Evolutionary conservation across 164 flowering plant genomes (phyloP).

Genomic region (Sedum album): DNA sequence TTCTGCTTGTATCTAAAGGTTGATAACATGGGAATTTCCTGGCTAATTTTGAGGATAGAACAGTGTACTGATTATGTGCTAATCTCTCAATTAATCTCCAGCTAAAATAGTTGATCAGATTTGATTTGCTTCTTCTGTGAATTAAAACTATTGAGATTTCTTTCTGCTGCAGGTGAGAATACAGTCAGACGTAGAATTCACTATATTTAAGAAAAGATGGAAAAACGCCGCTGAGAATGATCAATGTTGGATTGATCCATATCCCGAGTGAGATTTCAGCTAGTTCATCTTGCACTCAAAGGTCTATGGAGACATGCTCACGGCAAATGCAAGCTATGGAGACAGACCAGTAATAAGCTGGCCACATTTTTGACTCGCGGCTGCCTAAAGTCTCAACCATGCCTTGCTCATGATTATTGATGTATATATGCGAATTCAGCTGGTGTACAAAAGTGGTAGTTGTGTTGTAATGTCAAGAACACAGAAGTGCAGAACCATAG

Average conservation of each 20-base stretch:
- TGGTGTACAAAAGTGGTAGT: too few relatives aligned
- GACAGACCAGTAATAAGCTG: not conserved
- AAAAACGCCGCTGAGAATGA: conserved; percentile 30
- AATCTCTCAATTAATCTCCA: too few relatives aligned
- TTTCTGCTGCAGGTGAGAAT: conserved; percentile 41
- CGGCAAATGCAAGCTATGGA: not conserved
- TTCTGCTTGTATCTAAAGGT: not conserved
- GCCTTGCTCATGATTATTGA: too few relatives aligned
- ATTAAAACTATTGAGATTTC: not conserved
- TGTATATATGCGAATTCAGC: too few relatives aligned
- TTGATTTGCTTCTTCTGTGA: not conserved
- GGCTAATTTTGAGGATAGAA: not conserved
- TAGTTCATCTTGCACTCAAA: not conserved
- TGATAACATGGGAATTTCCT: not conserved
- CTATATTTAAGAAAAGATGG: conserved; percentile 40
- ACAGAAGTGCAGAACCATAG: not conserved
- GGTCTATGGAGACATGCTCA: not conserved
- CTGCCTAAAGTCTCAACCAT: too few relatives aligned
- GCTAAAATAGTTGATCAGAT: not conserved
- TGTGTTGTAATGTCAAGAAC: not conserved
- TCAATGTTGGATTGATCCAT: conserved; percentile 43
- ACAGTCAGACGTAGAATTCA: conserved; percentile 35
- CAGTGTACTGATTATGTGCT: conserved; percentile 10
- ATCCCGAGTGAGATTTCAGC: conserved; percentile 12
- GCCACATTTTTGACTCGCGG: conserved; percentile 32